These are phyloP conservation scores for Pseudogymnoascus sp. DNA, from an alignment of 2,329 filamentous ascomycete species.

Conservation along the genomic window DNA sequence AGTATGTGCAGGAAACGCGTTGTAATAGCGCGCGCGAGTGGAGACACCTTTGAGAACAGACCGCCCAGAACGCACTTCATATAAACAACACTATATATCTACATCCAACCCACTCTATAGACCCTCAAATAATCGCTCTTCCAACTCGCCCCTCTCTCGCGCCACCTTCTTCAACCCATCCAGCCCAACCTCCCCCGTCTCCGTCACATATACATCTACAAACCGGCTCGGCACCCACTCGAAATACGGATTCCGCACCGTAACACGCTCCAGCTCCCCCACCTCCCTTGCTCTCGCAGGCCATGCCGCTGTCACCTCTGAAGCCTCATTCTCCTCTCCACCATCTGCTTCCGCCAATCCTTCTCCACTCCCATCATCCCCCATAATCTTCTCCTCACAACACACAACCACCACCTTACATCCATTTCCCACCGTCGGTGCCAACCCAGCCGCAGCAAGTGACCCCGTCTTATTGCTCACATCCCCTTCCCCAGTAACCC, in stretches of 20 bases:
- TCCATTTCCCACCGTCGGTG: conserved; percentile 38
- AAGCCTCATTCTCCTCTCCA: conserved; percentile 42
- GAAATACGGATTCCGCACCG: conserved; percentile 32
- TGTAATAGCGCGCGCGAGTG: too few species aligned
- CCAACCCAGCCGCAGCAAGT: conserved; percentile 47
- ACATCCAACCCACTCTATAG: conserved; percentile 7
- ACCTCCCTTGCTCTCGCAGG: conserved; percentile 11
- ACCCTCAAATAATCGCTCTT: conserved; percentile 17
- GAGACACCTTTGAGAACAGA: too few species aligned
- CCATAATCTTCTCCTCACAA: conserved; percentile 53
- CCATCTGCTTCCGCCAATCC: conserved; percentile 29
- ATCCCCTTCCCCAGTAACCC: conserved; percentile 47
- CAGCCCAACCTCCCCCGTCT: conserved; percentile 19
- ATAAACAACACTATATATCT: not conserved
- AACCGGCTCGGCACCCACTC: conserved; percentile 26
- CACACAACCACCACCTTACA: conserved; percentile 47
- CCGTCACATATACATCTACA: conserved; percentile 27
- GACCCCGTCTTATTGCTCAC: conserved; percentile 62
- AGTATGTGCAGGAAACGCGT: too few species aligned
- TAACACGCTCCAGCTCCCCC: conserved; percentile 14
- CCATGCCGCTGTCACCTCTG: conserved; percentile 45
- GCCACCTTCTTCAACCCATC: conserved; percentile 18
- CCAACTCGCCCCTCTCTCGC: conserved; percentile 17
- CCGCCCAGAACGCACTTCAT: not conserved
- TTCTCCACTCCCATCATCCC: conserved; percentile 22